Conservation (phyloP, 331 rosid genomes). For the Cydonia oblonga region DNA sequence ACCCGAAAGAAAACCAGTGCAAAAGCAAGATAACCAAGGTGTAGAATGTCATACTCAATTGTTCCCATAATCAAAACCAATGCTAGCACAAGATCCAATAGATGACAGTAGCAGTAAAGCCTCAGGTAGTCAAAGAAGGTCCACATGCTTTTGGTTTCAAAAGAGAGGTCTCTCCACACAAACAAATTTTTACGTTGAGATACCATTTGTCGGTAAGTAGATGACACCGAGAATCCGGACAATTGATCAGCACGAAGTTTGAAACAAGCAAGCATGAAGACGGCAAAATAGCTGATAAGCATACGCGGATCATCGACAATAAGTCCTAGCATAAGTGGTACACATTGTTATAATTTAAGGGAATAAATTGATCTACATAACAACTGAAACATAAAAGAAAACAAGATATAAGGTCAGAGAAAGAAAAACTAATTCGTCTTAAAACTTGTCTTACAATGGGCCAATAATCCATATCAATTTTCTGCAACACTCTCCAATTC, state of each 20-base stretch:
- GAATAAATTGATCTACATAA: neutral
- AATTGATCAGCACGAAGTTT: constrained; percentile 79
- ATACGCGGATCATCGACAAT: constrained; percentile 72
- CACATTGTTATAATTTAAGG: neutral
- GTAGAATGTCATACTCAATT: constrained; percentile 88
- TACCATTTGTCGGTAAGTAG: constrained; percentile 58
- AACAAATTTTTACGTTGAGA: constrained; percentile 69
- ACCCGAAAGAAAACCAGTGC: constrained; percentile 87
- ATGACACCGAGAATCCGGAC: constrained; percentile 52
- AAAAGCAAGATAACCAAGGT: constrained; percentile 96
- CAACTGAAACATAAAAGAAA: neutral
- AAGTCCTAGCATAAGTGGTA: constrained; percentile 45
- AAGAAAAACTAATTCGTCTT: neutral
- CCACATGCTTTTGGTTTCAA: constrained; percentile 99
- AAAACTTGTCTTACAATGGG: neutral
- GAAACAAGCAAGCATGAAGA: constrained; percentile 91
- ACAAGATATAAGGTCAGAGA: neutral
- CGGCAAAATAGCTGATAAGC: constrained; percentile 71
- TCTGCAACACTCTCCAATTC: neutral
- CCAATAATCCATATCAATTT: neutral
- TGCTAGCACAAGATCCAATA: constrained; percentile 81
- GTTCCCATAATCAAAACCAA: constrained; percentile 89
- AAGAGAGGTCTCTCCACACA: constrained; percentile 92
- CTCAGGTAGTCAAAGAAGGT: constrained; percentile 88
- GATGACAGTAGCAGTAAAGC: constrained; percentile 92